phyloP scores from a whole-genome alignment of 2,329 filamentous ascomycete genomes.

The Tolypocladium album region DNA sequence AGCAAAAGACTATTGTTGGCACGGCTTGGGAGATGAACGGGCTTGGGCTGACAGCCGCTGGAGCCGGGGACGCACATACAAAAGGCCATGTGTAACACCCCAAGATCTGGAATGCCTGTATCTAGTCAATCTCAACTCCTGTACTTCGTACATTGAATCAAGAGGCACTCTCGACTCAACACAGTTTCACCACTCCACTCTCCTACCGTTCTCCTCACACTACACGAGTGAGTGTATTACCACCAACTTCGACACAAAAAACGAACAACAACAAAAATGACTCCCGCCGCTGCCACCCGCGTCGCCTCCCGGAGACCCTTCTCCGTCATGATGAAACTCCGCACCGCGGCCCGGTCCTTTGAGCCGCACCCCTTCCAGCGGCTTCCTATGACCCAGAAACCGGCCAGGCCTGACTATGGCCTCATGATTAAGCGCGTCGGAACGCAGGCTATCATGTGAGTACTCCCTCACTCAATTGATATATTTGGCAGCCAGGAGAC shows the following conservation, averaged over 20 bases:
- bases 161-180: not conserved
- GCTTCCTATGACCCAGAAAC: slow-evolving; percentile 14
- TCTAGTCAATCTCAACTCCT: not conserved
- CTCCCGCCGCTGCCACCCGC: slow-evolving; percentile 18
- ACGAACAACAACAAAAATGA: slow-evolving; percentile 6
- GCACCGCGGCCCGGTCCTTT: slow-evolving; percentile 19
- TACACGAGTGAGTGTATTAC: not conserved
- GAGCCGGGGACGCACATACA: not conserved
- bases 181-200: not conserved
- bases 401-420: slow-evolving; percentile 20
- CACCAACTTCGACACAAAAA: not conserved
- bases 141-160: not conserved
- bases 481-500: not conserved
- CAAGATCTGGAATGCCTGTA: not conserved
- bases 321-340: slow-evolving; percentile 21
- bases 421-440: slow-evolving; percentile 19
- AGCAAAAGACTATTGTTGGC: not conserved
- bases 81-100: not conserved
- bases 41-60: not conserved
- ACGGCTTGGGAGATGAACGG: not conserved
- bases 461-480: slow-evolving; percentile 1
- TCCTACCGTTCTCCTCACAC: not conserved
- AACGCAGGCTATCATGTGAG: slow-evolving; percentile 22
- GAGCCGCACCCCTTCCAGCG: slow-evolving; percentile 26
- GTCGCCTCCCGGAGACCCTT: slow-evolving; percentile 19